These are phyloP conservation scores for Fusarium palustre DNA, from an alignment of 2,329 filamentous ascomycete genomes.

Conservation along the genomic window DNA sequence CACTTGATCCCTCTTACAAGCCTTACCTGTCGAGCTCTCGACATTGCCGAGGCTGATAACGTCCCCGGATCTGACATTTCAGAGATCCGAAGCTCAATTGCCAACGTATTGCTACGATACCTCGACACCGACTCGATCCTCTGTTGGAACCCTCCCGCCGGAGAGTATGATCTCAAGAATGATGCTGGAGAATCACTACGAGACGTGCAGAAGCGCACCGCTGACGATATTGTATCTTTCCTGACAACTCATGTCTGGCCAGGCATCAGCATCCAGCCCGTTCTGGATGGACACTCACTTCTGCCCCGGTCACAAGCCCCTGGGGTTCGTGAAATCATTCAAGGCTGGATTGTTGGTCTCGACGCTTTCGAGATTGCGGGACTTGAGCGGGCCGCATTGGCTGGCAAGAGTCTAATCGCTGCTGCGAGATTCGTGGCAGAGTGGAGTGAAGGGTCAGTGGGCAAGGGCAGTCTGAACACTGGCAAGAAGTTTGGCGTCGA, in stretches of 20 bases:
- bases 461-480: slow-evolving; percentile 55
- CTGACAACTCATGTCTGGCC: slow-evolving; percentile 84
- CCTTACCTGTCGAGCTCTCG: slow-evolving; percentile 82
- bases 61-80: slow-evolving; percentile 46
- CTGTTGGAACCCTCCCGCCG: slow-evolving; percentile 79
- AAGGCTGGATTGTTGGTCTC: slow-evolving; percentile 79
- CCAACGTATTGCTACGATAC: slow-evolving; percentile 81
- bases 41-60: slow-evolving; percentile 78
- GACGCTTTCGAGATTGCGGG: slow-evolving; percentile 86
- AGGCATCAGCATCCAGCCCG: slow-evolving; percentile 79
- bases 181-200: slow-evolving; percentile 71
- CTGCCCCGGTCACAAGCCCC: slow-evolving; percentile 79
- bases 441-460: slow-evolving; percentile 82
- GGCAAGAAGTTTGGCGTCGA: slow-evolving; percentile 77
- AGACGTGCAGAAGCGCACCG: slow-evolving; percentile 75
- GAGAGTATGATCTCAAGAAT: slow-evolving; percentile 60
- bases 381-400: slow-evolving; percentile 84
- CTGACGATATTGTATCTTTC: slow-evolving; percentile 77
- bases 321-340: slow-evolving; percentile 80
- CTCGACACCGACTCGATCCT: slow-evolving; percentile 92
- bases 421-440: slow-evolving; percentile 82
- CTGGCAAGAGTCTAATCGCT: slow-evolving; percentile 86
- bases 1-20: slow-evolving; percentile 93
- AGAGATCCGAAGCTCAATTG: slow-evolving; percentile 73
- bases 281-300: slow-evolving; percentile 83